Base-by-base conservation (phyloP, 225 moss, liverwort and hornwort species). In the Pleurozium schreberi region DNA sequence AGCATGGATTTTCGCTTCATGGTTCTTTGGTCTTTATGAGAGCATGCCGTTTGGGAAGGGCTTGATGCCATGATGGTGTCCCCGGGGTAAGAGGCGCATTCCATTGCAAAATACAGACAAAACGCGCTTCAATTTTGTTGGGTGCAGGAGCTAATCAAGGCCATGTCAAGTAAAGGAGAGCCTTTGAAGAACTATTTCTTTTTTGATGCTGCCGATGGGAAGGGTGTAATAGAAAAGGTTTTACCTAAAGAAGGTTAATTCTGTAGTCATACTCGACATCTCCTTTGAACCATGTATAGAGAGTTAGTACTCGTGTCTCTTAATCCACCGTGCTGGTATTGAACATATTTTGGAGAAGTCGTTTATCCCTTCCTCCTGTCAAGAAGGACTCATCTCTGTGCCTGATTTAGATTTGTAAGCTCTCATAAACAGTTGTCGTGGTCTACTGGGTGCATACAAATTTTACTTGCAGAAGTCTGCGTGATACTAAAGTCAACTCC, bases 61-160 rank as follows among this genome's bases (percentile, higher is more conserved):
- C 59, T 59, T 42, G 80, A 80, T 80, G 5, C 30, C 42, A 10
- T 19, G 42, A 28, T 59, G 42, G 30, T 59, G 58, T 58, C 33
- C 23, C 15, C 1, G 45, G 47, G 21, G 23, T 34, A 5, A 82
- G 15, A 45, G 34, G 4, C 34, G 23, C 16, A 63, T 82, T 47
- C 61, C 33, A 60, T 81, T 62, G 62, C 31, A 11, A 3, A 42
- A 42, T 28, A 31, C 12, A 80, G 60, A 42, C 31, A 8, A 23
- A 34, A 10, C 45, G 10, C 47, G n/a, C n/a, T n/a, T n/a, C n/a
- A 40, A 57, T 55, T 55, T 53, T 80, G 33, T 87, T 71, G 64
- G 90, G 68, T 92, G 90, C 96, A 99, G 99, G 99, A 99, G 84
- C 95, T 97, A 89, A 94, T 97, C 90, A 97, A 97, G 90, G 96